phyloP scores from a whole-genome alignment of 805 yeast species.

The Barnettozyma populi region DNA sequence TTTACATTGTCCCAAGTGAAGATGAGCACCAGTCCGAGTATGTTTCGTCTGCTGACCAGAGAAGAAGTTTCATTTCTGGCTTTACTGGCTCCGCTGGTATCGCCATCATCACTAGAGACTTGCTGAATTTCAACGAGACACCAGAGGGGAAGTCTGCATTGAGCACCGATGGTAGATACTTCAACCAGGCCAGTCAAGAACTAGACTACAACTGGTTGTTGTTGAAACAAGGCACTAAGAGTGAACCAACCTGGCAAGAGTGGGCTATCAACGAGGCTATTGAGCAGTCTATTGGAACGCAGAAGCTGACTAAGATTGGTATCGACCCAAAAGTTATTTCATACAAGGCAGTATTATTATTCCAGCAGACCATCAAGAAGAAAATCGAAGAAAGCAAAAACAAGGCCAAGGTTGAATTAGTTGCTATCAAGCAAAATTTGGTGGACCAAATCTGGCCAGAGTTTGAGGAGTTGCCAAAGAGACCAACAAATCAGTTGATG shows the following conservation, averaged over 20 bases:
- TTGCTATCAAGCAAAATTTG: conserved; percentile 56
- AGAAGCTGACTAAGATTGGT: conserved; percentile 53
- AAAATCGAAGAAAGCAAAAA: conserved; percentile 23
- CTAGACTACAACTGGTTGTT: conserved; percentile 75
- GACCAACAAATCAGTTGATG: conserved; percentile 46
- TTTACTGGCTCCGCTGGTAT: conserved; percentile 93
- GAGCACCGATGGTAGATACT: conserved; percentile 93
- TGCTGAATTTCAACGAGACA: conserved; percentile 34
- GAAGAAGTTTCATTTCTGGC: conserved; percentile 78
- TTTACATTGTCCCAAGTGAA: conserved; percentile 78
- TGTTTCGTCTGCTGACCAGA: conserved; percentile 72
- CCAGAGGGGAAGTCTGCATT: conserved; percentile 67
- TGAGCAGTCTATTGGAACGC: conserved; percentile 36
- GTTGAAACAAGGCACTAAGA: conserved; percentile 73
- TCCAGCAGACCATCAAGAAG: conserved; percentile 26
- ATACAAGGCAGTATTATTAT: conserved; percentile 30
- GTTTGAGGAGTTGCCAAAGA: conserved; percentile 58
- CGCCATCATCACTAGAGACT: conserved; percentile 66
- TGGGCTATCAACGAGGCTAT: conserved; percentile 60
- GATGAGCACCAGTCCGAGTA: conserved; percentile 95
- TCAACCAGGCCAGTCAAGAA: conserved; percentile 83
- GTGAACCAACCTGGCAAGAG: conserved; percentile 71
- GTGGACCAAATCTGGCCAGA: conserved; percentile 69
- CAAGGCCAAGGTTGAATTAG: conserved; percentile 37
- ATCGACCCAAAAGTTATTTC: conserved; percentile 77